phyloP scores from a whole-genome alignment of 2,329 filamentous ascomycete species.

The Neonectria magnoliae region DNA sequence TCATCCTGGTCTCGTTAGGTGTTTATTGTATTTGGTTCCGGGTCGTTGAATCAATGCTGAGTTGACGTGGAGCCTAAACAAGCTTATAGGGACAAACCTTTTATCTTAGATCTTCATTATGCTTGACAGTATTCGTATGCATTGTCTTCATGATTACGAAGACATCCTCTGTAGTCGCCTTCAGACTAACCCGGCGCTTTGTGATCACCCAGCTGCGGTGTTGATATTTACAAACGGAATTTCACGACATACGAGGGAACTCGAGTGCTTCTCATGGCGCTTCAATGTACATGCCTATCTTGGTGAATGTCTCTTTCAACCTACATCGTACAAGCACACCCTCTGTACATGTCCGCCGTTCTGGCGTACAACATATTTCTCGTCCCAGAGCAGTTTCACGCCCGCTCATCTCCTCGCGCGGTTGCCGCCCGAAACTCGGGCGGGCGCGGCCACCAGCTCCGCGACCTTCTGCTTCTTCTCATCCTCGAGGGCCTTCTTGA shows the following conservation, averaged over 20 bases:
- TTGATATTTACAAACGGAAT: neutral
- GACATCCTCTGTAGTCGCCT: neutral
- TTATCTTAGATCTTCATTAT: neutral
- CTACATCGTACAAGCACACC: conserved; percentile 41
- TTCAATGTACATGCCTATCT: conserved; percentile 37
- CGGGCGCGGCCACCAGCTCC: conserved; percentile 43
- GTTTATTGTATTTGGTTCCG: too few species aligned
- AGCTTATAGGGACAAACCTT: neutral
- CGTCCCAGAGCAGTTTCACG: neutral
- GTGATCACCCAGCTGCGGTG: neutral
- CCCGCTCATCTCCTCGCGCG: conserved; percentile 38
- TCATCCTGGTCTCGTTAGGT: neutral
- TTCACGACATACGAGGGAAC: neutral
- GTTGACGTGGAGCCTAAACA: neutral
- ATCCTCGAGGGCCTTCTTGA: conserved; percentile 47
- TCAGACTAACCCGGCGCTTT: neutral
- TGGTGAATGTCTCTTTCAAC: conserved; percentile 34
- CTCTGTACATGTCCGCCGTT: conserved; percentile 37
- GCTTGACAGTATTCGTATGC: neutral
- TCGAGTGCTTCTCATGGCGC: conserved; percentile 9
- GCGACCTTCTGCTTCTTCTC: conserved; percentile 47
- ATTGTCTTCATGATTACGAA: neutral
- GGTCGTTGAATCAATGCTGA: neutral
- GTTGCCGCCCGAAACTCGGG: conserved; percentile 30
- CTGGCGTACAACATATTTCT: conserved; percentile 40